Evolutionary conservation across 495 filamentous ascomycete genomes (phyloP).

Genomic region (Talaromyces borbonicus): DNA sequence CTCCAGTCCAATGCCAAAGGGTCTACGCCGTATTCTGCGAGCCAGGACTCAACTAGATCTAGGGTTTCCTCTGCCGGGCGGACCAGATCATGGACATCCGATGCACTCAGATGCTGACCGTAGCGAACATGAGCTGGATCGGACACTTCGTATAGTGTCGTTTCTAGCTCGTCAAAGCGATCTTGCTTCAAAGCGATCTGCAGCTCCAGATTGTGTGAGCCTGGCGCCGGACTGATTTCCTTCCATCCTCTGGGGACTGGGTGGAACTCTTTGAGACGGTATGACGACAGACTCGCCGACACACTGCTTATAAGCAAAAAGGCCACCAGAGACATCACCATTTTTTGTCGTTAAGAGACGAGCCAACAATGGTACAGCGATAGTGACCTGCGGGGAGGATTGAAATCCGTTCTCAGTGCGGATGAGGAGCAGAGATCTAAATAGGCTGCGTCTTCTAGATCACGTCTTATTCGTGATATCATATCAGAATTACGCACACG

Average conservation of each 20-base stretch:
- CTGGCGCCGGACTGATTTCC: constrained; percentile 15
- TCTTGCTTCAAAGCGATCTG: constrained; percentile 33
- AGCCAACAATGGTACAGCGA: too few species aligned
- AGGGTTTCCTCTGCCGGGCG: not conserved
- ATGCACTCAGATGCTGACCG: constrained; percentile 36
- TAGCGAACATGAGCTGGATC: constrained; percentile 44
- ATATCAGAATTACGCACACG: too few species aligned
- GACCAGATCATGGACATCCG: not conserved
- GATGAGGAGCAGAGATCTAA: too few species aligned
- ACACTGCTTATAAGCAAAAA: too few species aligned
- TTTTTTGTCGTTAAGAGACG: too few species aligned
- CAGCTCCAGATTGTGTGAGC: constrained; percentile 21
- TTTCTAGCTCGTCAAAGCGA: constrained; percentile 41
- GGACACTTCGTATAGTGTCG: constrained; percentile 41
- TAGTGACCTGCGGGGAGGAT: too few species aligned
- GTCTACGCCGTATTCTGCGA: not conserved
- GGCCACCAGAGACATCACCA: too few species aligned
- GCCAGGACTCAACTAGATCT: not conserved
- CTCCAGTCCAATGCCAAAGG: constrained; percentile 29
- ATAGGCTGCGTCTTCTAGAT: too few species aligned
- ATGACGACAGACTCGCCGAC: too few species aligned
- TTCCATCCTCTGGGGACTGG: constrained; percentile 39
- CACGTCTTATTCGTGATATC: too few species aligned
- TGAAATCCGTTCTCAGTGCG: too few species aligned
- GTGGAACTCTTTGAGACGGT: constrained; percentile 28